Conservation (phyloP, 1,139 yeast species). For the Saccharomycopsis crataegensis region DNA sequence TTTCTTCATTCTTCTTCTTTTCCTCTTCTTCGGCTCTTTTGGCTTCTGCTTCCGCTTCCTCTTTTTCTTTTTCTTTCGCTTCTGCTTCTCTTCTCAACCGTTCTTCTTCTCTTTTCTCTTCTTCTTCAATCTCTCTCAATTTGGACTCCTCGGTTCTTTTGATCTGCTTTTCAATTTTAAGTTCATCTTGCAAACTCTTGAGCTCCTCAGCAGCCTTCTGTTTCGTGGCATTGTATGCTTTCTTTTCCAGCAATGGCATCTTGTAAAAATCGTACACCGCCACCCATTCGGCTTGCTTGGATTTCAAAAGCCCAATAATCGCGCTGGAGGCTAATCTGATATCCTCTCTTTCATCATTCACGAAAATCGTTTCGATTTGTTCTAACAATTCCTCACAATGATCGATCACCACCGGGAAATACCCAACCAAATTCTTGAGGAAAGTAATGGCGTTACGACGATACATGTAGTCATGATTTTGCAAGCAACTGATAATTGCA, state of each 20-base stretch:
- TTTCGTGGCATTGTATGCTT: conserved; percentile 19
- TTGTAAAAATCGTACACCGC: conserved; percentile 51
- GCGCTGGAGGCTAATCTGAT: conserved; percentile 75
- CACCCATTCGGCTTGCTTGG: conserved; percentile 51
- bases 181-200: conserved; percentile 19
- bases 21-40: conserved; percentile 1
- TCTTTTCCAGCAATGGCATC: conserved; percentile 33
- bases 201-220: conserved; percentile 26
- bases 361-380: conserved; percentile 42
- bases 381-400: conserved; percentile 53
- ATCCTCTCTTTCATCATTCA: conserved; percentile 66
- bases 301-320: conserved; percentile 60
- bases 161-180: conserved; percentile 22
- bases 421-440: conserved; percentile 56
- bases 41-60: conserved; percentile 2
- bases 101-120: conserved; percentile 20
- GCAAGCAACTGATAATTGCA: conserved; percentile 43
- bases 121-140: conserved; percentile 8
- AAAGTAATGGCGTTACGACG: conserved; percentile 76
- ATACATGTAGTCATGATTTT: conserved; percentile 64
- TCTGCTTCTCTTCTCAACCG: conserved; percentile 20
- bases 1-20: conserved; percentile 9
- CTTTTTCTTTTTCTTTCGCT: conserved; percentile 3
- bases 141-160: conserved; percentile 9
- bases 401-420: conserved; percentile 62